These are phyloP conservation scores for Gossypioides kirkii DNA, from an alignment of 345 rosid species.

Conservation along the genomic window DNA sequence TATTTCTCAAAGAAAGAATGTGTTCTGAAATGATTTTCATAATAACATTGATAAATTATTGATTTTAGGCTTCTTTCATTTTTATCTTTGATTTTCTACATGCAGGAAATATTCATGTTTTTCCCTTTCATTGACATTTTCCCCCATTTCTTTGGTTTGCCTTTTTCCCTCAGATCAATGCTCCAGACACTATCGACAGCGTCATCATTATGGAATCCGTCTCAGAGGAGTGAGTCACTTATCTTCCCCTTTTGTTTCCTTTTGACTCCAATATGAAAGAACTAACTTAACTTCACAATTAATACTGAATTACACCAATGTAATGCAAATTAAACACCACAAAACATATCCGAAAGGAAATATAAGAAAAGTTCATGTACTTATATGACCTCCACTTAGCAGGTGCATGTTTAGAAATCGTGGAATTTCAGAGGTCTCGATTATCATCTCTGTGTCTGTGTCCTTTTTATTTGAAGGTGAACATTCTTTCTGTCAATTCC, in stretches of 20 bases:
- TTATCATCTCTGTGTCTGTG: conserved; percentile 19
- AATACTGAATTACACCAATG: not conserved
- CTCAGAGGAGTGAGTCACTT: conserved; percentile 28
- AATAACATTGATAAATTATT: not conserved
- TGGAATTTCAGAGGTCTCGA: conserved; percentile 27
- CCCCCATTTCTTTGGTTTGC: not conserved
- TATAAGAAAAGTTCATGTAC: not conserved
- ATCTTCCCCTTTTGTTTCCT: not conserved
- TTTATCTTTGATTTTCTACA: not conserved
- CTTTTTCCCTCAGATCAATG: conserved; percentile 26
- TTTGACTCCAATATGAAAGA: not conserved
- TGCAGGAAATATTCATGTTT: not conserved
- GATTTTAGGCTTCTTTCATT: not conserved
- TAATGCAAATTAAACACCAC: not conserved
- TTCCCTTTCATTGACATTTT: not conserved
- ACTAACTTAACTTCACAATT: not conserved
- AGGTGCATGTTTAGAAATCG: conserved; percentile 24
- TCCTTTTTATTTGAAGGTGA: conserved; percentile 37
- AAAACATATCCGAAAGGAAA: not conserved
- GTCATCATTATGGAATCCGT: conserved; percentile 30
- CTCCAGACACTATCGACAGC: conserved; percentile 22
- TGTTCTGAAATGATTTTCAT: not conserved
- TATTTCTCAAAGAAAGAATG: too few relatives aligned
- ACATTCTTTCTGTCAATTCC: conserved; percentile 3
- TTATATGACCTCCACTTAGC: conserved; percentile 17